These are phyloP conservation scores for Ophiocordyceps australis DNA, from an alignment of 2,329 filamentous ascomycete genomes.

Conservation along the genomic window DNA sequence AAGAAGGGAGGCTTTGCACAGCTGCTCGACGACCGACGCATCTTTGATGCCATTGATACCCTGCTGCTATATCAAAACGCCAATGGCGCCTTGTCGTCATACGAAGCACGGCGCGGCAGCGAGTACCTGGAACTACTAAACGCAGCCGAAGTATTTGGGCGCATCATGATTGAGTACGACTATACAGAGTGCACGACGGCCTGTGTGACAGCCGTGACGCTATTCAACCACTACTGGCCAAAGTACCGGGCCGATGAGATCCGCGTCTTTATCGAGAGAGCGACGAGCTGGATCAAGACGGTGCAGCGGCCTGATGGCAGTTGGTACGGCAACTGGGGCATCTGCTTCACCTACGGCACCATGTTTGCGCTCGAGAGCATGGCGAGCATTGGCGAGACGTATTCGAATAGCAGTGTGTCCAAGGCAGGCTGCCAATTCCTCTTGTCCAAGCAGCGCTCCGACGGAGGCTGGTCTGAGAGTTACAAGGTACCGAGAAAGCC, in stretches of 20 bases:
- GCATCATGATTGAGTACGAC: conserved; percentile 97
- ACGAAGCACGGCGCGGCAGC: conserved; percentile 68
- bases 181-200: conserved; percentile 97
- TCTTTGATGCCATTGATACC: conserved; percentile 81
- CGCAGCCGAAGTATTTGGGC: conserved; percentile 87
- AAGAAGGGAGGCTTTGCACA: conserved; percentile 56
- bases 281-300: conserved; percentile 66
- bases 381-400: conserved; percentile 64
- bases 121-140: conserved; percentile 72
- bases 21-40: conserved; percentile 55
- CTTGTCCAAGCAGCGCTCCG: conserved; percentile 62
- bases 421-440: conserved; percentile 72
- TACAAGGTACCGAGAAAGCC: conserved; percentile 64
- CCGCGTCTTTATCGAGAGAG: conserved; percentile 48
- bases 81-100: conserved; percentile 75
- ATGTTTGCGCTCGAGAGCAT: conserved; percentile 94
- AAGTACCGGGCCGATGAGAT: conserved; percentile 66
- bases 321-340: conserved; percentile 97
- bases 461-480: conserved; percentile 94
- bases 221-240: conserved; percentile 70
- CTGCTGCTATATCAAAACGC: conserved; percentile 79
- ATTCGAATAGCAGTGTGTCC: conserved; percentile 52
- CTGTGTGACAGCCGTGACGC: conserved; percentile 68
- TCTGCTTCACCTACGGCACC: conserved; percentile 92
- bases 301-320: conserved; percentile 68